These are phyloP conservation scores for Scheffersomyces lignicola DNA, from an alignment of 1,139 yeast genomes.

Conservation along the genomic window DNA sequence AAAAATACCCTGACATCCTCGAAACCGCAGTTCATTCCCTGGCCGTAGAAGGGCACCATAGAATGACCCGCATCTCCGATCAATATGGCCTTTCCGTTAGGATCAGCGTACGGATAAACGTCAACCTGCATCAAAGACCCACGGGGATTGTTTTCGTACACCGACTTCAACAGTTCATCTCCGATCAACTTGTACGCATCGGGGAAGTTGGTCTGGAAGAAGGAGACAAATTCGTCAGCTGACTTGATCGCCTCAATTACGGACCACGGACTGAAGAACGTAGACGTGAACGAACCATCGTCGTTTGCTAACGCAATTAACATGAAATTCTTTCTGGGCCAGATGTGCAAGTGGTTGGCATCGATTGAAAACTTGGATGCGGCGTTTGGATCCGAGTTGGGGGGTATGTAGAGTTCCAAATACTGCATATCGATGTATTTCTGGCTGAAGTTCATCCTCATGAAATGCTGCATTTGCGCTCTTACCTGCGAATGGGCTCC, in stretches of 20 bases:
- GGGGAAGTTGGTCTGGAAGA: slow-evolving; percentile 64
- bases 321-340: slow-evolving; percentile 91
- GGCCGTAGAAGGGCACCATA: slow-evolving; percentile 97
- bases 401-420: slow-evolving; percentile 74
- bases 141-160: slow-evolving; percentile 63
- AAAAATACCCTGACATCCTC: slow-evolving; percentile 79
- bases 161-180: slow-evolving; percentile 47
- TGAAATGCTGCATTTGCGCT: slow-evolving; percentile 62
- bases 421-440: slow-evolving; percentile 85
- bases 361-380: slow-evolving; percentile 48
- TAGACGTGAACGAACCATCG: slow-evolving; percentile 87
- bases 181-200: slow-evolving; percentile 78
- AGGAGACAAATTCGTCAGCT: slow-evolving; percentile 45
- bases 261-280: slow-evolving; percentile 82
- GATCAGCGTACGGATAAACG: slow-evolving; percentile 69
- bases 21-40: slow-evolving; percentile 96
- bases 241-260: slow-evolving; percentile 55
- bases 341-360: slow-evolving; percentile 82
- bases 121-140: slow-evolving; percentile 72
- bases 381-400: slow-evolving; percentile 30
- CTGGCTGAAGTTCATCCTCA: slow-evolving; percentile 71
- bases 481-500: slow-evolving; percentile 83
- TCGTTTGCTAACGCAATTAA: slow-evolving; percentile 83
- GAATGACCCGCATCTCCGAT: slow-evolving; percentile 95
- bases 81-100: slow-evolving; percentile 61